Evolutionary conservation across 2,329 filamentous ascomycete genomes (phyloP).

Genomic region (Penicillium fuscoglaucum): DNA sequence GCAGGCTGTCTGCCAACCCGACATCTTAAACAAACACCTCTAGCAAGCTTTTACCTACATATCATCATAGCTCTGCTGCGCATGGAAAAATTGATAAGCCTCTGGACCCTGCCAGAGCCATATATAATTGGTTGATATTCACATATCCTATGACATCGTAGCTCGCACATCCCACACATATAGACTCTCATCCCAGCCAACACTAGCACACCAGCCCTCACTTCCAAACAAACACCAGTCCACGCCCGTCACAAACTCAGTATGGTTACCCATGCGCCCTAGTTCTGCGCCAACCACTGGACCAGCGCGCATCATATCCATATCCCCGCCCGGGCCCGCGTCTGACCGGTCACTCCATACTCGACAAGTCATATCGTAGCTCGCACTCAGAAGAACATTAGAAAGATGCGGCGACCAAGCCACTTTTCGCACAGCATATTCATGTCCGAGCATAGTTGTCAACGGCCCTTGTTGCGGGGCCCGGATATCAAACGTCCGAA

Average conservation of each 20-base stretch:
- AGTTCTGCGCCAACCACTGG: slow-evolving; percentile 65
- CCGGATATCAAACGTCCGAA: slow-evolving; percentile 89
- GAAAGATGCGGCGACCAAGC: slow-evolving; percentile 93
- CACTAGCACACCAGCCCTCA: slow-evolving; percentile 92
- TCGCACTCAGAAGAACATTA: slow-evolving; percentile 81
- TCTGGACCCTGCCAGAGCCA: slow-evolving; percentile 16
- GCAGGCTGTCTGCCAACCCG: neutral
- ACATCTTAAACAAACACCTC: neutral
- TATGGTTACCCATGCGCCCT: slow-evolving; percentile 87
- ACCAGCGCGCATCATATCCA: slow-evolving; percentile 42
- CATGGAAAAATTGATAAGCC: neutral
- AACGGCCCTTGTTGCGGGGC: slow-evolving; percentile 71
- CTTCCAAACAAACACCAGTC: slow-evolving; percentile 98
- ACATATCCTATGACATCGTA: slow-evolving; percentile 51
- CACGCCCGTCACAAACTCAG: slow-evolving; percentile 92
- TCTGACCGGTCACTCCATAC: slow-evolving; percentile 82
- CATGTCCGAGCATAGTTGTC: slow-evolving; percentile 75
- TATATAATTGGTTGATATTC: slow-evolving; percentile 10
- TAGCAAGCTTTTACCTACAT: neutral
- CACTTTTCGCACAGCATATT: slow-evolving; percentile 83
- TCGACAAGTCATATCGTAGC: slow-evolving; percentile 97
- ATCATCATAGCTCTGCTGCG: too few species aligned
- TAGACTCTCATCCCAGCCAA: slow-evolving; percentile 90
- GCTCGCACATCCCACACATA: slow-evolving; percentile 86
- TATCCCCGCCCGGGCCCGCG: slow-evolving; percentile 35